Conservation (phyloP, 2,329 filamentous ascomycete genomes). For the Myriosclerotinia duriaeana region DNA sequence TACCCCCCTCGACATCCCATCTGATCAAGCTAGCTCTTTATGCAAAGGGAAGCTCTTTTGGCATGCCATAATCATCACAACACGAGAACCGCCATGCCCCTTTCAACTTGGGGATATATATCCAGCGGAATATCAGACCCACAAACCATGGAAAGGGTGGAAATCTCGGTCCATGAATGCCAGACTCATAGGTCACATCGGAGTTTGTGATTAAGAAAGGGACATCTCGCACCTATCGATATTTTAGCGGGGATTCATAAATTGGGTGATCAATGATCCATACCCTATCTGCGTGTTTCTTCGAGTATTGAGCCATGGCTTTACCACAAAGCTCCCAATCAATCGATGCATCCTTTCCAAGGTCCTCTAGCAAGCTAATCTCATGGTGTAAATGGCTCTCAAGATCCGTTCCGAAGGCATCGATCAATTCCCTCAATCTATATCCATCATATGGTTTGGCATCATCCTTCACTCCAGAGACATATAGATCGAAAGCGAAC, state of each 20-base stretch:
- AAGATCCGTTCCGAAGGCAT: slow-evolving; percentile 42
- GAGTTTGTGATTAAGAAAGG: slow-evolving; percentile 31
- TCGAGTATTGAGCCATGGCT: slow-evolving; percentile 32
- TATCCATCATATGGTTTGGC: slow-evolving; percentile 40
- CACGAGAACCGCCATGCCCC: slow-evolving; percentile 43
- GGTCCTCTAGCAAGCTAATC: slow-evolving; percentile 42
- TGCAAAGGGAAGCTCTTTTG: slow-evolving; percentile 43
- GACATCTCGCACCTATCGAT: slow-evolving; percentile 24
- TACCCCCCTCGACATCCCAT: not conserved
- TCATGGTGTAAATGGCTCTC: slow-evolving; percentile 44
- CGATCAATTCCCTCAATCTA: slow-evolving; percentile 40
- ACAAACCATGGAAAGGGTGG: slow-evolving; percentile 39
- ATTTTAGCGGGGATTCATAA: not conserved
- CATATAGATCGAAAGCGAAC: slow-evolving; percentile 40
- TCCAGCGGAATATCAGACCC: slow-evolving; percentile 39
- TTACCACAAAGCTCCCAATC: slow-evolving; percentile 40
- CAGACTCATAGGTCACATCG: slow-evolving; percentile 36
- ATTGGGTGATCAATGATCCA: not conserved
- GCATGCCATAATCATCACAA: slow-evolving; percentile 40
- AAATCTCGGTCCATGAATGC: slow-evolving; percentile 36
- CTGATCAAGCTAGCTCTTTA: slow-evolving; percentile 25
- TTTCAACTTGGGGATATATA: slow-evolving; percentile 42
- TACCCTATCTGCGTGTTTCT: slow-evolving; percentile 27
- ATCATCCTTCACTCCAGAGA: slow-evolving; percentile 38
- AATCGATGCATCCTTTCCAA: slow-evolving; percentile 40